Evolutionary conservation across 345 rosid species (phyloP), one percentile per base, ranked within the genome.

Genomic region (Hibiscus trionum): DNA sequence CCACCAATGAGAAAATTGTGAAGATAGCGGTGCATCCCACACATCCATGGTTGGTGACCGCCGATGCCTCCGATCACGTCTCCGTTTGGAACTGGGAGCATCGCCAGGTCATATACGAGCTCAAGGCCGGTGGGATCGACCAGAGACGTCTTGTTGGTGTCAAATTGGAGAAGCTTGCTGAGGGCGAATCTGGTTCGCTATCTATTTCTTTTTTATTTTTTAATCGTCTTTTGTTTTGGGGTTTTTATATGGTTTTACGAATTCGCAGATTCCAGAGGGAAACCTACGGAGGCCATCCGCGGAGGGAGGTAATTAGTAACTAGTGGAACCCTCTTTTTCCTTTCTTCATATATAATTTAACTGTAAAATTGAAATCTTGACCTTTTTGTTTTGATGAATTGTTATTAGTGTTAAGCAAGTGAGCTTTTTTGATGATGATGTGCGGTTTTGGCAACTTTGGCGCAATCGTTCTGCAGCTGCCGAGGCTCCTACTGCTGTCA

Each of bases 31-130:
- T 96, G 66, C 99, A 96, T 77, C 98, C 99, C 5, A 93, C 99
- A 81, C 98, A 96, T 84, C 96, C 99, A 60, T 96, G 99, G 99
- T 88, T 96, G 27, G 99, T 96, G 37, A 89, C 98, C 0, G 96
- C 97, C 57, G 98, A 96, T 76, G 98, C 94, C 31, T 86, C 91
- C 1, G 99, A 96, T 88, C 91, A 90, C 83, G 96, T 96, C 79
- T 87, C 94, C 50, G 97, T 96, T 60, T 96, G 98, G 99, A 96
- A 96, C 73, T 96, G 97, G 99, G 99, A 96, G 76, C 94, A 96
- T 77, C 98, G 98, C 35, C 99, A 96, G 93, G 90, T 96, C 17
- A 95, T 96, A 75, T 96, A 96, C 60, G 99, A 96, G 83, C 80
- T 93, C 33, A 96, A 93, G 85, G 93, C 97, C 6, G 98, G 99